Percentiles rank a stretch among this genome's conserved stretches.
Conservation (phyloP, 2,329 filamentous ascomycete genomes). For the Verticillium dahliae region DNA sequence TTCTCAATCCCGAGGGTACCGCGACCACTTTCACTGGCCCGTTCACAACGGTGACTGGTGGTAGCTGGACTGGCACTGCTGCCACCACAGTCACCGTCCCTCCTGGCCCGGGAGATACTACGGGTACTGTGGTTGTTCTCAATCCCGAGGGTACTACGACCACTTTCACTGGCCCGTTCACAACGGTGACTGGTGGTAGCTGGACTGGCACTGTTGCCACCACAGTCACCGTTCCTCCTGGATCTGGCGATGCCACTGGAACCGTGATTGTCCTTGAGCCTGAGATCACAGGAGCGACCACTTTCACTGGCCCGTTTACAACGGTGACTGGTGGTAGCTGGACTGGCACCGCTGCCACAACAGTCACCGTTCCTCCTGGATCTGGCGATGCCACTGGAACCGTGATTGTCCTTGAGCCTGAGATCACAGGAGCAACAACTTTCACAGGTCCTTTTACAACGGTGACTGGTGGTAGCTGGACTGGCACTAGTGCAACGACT, state of each 20-base stretch:
- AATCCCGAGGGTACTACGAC: background rate
- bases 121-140: background rate
- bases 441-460: background rate
- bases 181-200: background rate
- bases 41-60: conserved; percentile 3
- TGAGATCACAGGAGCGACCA: background rate
- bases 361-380: too few species aligned
- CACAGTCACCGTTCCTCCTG: background rate
- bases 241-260: background rate
- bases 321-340: background rate
- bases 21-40: conserved; percentile 2
- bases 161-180: conserved; percentile 4
- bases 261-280: background rate
- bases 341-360: too few species aligned
- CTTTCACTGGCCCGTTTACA: background rate
- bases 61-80: background rate
- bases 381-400: background rate
- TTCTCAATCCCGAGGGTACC: background rate
- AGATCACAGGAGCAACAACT: background rate
- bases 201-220: background rate
- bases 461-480: background rate
- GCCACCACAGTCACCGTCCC: background rate
- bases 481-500: background rate
- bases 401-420: background rate
- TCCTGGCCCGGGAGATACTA: background rate